A percentile compares a stretch with the other conserved stretches of the same genome.
These are phyloP conservation scores for Chenopodium berlandieri DNA, from an alignment of 148 eudicot genomes.

Conservation along the genomic window DNA sequence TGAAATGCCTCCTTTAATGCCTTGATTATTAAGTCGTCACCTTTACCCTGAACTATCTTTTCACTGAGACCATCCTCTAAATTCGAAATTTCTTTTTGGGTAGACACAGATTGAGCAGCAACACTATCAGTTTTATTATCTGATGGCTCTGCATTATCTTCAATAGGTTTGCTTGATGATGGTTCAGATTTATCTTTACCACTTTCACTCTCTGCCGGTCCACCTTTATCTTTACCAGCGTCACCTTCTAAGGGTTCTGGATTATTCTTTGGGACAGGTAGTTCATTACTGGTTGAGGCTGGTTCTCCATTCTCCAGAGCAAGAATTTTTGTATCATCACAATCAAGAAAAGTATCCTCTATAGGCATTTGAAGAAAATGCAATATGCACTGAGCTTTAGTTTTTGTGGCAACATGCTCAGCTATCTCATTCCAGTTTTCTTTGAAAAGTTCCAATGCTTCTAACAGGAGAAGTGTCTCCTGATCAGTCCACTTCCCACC, in stretches of 20 bases:
- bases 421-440: slow-evolving; percentile 99
- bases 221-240: slow-evolving; percentile 23
- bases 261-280: slow-evolving; percentile 42
- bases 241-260: slow-evolving; percentile 45
- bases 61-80: slow-evolving; percentile 31
- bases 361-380: slow-evolving; percentile 98
- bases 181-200: slow-evolving; percentile 43
- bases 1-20: slow-evolving; percentile 93
- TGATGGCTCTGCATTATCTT: slow-evolving; percentile 43
- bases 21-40: slow-evolving; percentile 53
- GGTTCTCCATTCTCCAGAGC: slow-evolving; percentile 44
- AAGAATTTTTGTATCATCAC: slow-evolving; percentile 36
- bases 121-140: slow-evolving; percentile 24
- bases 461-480: slow-evolving; percentile 93
- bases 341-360: slow-evolving; percentile 70
- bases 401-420: slow-evolving; percentile 98
- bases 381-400: slow-evolving; percentile 94
- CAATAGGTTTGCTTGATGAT: slow-evolving; percentile 29
- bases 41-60: slow-evolving; percentile 31
- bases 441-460: slow-evolving; percentile 84
- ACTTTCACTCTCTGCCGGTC: slow-evolving; percentile 16
- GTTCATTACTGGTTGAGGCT: slow-evolving; percentile 31
- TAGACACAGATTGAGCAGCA: slow-evolving; percentile 40
- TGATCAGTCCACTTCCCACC: slow-evolving; percentile 99
- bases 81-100: slow-evolving; percentile 42